A percentile compares a stretch with the other conserved stretches of the same genome.
phyloP scores from a whole-genome alignment of 1,284 basidiomycete species.

The Moniliella sp. region DNA sequence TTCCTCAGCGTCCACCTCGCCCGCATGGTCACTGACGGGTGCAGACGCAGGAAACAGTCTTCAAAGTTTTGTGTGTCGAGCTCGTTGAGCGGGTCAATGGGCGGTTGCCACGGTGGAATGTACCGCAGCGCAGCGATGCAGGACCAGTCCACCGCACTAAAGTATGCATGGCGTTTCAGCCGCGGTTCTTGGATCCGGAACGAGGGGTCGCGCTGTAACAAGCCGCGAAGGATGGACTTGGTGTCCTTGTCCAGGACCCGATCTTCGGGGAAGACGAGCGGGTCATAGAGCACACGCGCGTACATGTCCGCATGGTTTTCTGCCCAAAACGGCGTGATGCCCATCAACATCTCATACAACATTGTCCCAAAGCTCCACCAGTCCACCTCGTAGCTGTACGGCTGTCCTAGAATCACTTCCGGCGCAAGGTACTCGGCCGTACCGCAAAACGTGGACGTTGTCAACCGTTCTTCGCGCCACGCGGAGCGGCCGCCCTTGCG shows the following conservation, averaged over 20 bases:
- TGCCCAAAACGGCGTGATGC: conserved; percentile 80
- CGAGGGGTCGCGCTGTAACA: conserved; percentile 72
- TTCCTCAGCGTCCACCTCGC: no score
- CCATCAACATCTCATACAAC: conserved; percentile 82
- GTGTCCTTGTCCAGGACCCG: conserved; percentile 82
- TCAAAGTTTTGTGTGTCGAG: conserved; percentile 94
- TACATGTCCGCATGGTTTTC: conserved; percentile 88
- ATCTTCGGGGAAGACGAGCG: conserved; percentile 69
- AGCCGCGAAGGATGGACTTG: conserved; percentile 76
- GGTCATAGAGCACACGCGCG: conserved; percentile 63
- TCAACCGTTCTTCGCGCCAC: no score
- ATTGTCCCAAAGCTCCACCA: conserved; percentile 97
- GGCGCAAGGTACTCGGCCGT: conserved; percentile 15
- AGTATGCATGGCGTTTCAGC: conserved; percentile 82
- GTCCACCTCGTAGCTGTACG: conserved; percentile 82
- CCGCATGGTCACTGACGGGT: no score
- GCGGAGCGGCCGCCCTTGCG: conserved; percentile 48
- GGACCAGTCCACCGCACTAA: conserved; percentile 82
- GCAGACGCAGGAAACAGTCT: conserved; percentile 76
- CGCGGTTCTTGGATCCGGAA: conserved; percentile 73
- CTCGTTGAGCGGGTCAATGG: conserved; percentile 73
- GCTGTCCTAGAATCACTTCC: conserved; percentile 60
- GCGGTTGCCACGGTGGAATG: conserved; percentile 89
- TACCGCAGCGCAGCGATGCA: conserved; percentile 83
- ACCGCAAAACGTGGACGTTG: conserved; percentile 61